Percentiles rank a stretch among this genome's conserved stretches.
phyloP scores from a whole-genome alignment of 257 asterid species.

The Voacanga thouarsii region DNA sequence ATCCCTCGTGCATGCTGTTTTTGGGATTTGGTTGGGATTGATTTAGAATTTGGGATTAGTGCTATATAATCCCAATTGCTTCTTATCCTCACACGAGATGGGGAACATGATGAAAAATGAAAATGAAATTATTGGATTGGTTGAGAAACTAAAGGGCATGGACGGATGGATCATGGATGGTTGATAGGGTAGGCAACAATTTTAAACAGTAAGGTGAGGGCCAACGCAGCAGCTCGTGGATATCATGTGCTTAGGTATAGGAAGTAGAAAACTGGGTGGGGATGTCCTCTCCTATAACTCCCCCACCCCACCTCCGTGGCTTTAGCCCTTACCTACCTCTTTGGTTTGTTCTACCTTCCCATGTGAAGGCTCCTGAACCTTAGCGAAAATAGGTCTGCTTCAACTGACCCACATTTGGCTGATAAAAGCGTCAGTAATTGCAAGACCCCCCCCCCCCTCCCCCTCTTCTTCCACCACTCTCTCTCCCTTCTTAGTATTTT shows the following conservation, averaged over 20 bases:
- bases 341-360: slow-evolving; percentile 40
- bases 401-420: slow-evolving; percentile 45
- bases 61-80: slow-evolving; percentile 15
- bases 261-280: slow-evolving; percentile 47
- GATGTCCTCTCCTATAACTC: slow-evolving; percentile 33
- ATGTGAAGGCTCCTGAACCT: slow-evolving; percentile 38
- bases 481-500: background rate
- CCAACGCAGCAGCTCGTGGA: slow-evolving; percentile 54
- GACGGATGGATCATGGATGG: slow-evolving; percentile 22
- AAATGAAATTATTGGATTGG: slow-evolving; percentile 13
- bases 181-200: slow-evolving; percentile 36
- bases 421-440: slow-evolving; percentile 27
- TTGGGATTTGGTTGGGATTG: background rate
- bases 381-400: slow-evolving; percentile 30
- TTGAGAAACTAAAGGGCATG: background rate
- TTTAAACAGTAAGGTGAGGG: slow-evolving; percentile 42
- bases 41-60: slow-evolving; percentile 20
- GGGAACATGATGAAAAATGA: slow-evolving; percentile 22
- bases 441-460: background rate
- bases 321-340: slow-evolving; percentile 49
- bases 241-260: slow-evolving; percentile 74
- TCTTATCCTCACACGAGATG: background rate
- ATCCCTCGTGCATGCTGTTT: background rate
- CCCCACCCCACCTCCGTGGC: background rate
- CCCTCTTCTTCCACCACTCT: no score